phyloP scores from a whole-genome alignment of 352 stramenopile species.

The Phytophthora pseudosyringae region DNA sequence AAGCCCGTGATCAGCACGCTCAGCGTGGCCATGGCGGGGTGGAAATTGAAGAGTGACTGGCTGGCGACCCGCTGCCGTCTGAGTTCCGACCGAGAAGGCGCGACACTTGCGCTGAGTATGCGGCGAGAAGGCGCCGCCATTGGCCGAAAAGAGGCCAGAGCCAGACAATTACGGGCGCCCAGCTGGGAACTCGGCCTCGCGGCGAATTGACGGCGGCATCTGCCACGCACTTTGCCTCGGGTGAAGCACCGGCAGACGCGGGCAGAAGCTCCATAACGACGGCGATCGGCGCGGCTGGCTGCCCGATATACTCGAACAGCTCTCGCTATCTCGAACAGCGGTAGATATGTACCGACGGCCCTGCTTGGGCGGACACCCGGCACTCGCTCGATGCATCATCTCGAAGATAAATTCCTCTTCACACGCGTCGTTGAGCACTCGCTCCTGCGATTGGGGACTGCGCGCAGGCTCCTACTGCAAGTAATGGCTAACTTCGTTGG shows the following conservation, averaged over 20 bases:
- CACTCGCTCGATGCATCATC: neutral
- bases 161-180: constrained; percentile 17
- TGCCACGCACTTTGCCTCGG: constrained; percentile 6
- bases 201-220: constrained; percentile 18
- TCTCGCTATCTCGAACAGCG: neutral
- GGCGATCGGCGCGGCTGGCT: constrained; percentile 10
- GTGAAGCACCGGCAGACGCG: neutral
- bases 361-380: too few species aligned
- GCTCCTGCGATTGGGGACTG: constrained; percentile 10
- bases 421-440: constrained; percentile 18
- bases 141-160: constrained; percentile 30
- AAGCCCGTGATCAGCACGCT: constrained; percentile 81
- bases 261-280: constrained; percentile 7
- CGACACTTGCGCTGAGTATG: constrained; percentile 23
- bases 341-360: constrained; percentile 1
- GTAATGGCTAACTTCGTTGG: constrained; percentile 32
- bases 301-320: constrained; percentile 18
- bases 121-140: constrained; percentile 8
- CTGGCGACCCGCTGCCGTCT: constrained; percentile 17
- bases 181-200: constrained; percentile 10
- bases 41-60: constrained; percentile 36
- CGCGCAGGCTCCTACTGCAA: neutral
- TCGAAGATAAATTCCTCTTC: constrained; percentile 11
- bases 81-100: constrained; percentile 25
- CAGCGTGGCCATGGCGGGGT: constrained; percentile 58